Percentiles rank a stretch among this genome's conserved stretches.
Conservation (phyloP, 1,284 basidiomycete genomes). For the Thecaphora frezii region DNA sequence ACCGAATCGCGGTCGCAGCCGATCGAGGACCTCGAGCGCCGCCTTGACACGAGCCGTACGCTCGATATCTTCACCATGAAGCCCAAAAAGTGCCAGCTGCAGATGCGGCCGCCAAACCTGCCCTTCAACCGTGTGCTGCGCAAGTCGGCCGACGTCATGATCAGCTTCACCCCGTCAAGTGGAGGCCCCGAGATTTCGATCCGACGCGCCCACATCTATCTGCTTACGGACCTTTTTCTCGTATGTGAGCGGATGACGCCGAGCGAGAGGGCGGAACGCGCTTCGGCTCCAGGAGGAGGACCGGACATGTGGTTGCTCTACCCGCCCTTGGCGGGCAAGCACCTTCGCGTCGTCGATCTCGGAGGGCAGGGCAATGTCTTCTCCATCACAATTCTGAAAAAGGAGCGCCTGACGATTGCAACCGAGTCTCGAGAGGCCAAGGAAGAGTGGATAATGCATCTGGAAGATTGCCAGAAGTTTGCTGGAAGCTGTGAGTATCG, state of each 20-base stretch:
- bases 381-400: conserved; percentile 81
- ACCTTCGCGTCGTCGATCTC: conserved; percentile 65
- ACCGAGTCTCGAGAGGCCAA: conserved; percentile 69
- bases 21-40: conserved; percentile 72
- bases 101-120: conserved; percentile 80
- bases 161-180: conserved; percentile 76
- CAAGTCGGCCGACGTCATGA: conserved; percentile 72
- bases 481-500: conserved; percentile 62
- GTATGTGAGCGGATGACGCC: conserved; percentile 63
- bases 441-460: conserved; percentile 72
- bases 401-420: conserved; percentile 77
- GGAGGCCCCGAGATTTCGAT: conserved; percentile 66
- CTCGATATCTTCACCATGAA: conserved; percentile 96
- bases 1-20: conserved; percentile 28
- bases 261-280: conserved; percentile 28
- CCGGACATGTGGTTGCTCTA: conserved; percentile 90
- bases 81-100: conserved; percentile 82
- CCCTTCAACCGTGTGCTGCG: conserved; percentile 80
- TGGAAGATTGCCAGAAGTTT: conserved; percentile 81
- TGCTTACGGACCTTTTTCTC: conserved; percentile 89
- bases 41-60: conserved; percentile 76
- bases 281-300: conserved; percentile 10
- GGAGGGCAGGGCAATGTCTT: conserved; percentile 71
- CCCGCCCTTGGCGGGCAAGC: conserved; percentile 92
- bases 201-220: conserved; percentile 77